Evolutionary conservation across 208 protist species (phyloP).

Genomic region (Trypanosomatidae sp.): DNA sequence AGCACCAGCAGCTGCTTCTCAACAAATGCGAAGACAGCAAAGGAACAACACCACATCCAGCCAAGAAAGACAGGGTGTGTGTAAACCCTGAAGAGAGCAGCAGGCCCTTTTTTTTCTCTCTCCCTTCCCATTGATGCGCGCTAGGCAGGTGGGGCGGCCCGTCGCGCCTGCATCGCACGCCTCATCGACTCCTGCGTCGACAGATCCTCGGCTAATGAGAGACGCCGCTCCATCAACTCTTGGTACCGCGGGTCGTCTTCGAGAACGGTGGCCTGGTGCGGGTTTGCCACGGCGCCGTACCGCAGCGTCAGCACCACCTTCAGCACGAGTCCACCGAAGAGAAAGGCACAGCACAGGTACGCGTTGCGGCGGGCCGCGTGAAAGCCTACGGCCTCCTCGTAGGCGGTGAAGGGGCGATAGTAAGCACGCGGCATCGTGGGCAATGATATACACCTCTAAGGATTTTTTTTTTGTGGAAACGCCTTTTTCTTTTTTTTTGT

Average conservation of each 20-base stretch:
- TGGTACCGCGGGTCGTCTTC: slow-evolving; percentile 57
- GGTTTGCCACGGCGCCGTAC: slow-evolving; percentile 43
- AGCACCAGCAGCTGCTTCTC: too few relatives aligned
- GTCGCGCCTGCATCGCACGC: slow-evolving; percentile 23
- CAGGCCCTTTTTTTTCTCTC: too few relatives aligned
- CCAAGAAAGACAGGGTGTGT: too few relatives aligned
- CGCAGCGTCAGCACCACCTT: slow-evolving; percentile 44
- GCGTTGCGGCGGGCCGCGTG: slow-evolving; percentile 65
- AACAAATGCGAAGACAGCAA: too few relatives aligned
- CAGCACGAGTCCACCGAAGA: slow-evolving; percentile 68
- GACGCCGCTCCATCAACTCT: slow-evolving; percentile 44
- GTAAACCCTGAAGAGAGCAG: too few relatives aligned
- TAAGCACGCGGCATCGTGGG: slow-evolving; percentile 70
- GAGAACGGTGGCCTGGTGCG: slow-evolving; percentile 8
- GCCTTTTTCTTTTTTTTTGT: too few relatives aligned
- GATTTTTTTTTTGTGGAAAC: too few relatives aligned
- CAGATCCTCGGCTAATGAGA: slow-evolving; percentile 41
- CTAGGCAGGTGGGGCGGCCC: slow-evolving; percentile 33
- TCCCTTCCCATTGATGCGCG: not conserved
- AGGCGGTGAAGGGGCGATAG: slow-evolving; percentile 81
- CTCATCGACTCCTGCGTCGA: slow-evolving; percentile 35
- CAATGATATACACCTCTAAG: too few relatives aligned
- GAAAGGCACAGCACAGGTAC: slow-evolving; percentile 59
- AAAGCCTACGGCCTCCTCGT: slow-evolving; percentile 82
- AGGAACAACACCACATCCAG: too few relatives aligned